Evolutionary conservation across 179 eudicot genomes (phyloP), one percentile per base, ranked within the genome.

Genomic region (Silene coronaria): DNA sequence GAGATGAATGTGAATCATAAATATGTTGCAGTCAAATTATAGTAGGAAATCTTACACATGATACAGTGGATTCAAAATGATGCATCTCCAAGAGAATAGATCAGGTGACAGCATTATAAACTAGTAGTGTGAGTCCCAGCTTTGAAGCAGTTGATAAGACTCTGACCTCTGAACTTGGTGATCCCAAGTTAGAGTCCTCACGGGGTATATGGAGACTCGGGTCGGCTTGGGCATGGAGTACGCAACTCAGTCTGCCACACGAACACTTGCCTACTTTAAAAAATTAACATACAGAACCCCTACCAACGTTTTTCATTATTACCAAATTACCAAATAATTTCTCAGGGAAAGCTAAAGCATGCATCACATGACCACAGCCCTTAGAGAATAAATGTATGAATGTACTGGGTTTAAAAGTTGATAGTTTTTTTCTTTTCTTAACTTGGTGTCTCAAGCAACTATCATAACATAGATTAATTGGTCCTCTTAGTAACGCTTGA

Each of bases 341-440:
- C 30, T 11, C 13, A 2, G 17, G 30, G 5, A 60, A 22, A 12
- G 65, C 28, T 22, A 60, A 19, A 10, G 65, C 27, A 65, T 65
- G 34, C 70, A 32, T 17, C 69, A 16, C 45, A 65, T 65, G 45
- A 65, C 69, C 46, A 65, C 36, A 63, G 14, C 69, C 22, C 69
- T 7, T 66, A 59, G 13, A 59, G 3, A 22, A 60, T 21, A 60
- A 10, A 8, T 22, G 22, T 58, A 58, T 58, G 62, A 21, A 21
- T 5, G 55, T 11, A 48, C 3, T 48, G 4, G 4, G 55, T 16
- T 16, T 11, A 48, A 48, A 34, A 34, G 42, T 6, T 34, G 3
- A 34, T 1, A 34, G 0, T 48, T 48, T 48, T 13, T 48, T 48
- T 48, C 55, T 48, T 48, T 48, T 48, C 55, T 48, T 48, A 48